Evolutionary conservation across 345 rosid genomes (phyloP).

Genomic region (Citrus sinensis): DVS_A1.0 CM039163.1:47891501-47892000

Average conservation of each 20-base stretch:
- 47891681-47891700: background rate
- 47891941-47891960: background rate
- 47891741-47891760: background rate
- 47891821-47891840: background rate
- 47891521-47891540: background rate
- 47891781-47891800: too few species aligned
- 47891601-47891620: background rate
- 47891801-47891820: background rate
- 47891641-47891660: background rate
- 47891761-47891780: background rate
- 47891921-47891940: background rate
- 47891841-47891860: background rate
- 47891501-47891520: background rate
- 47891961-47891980: background rate
- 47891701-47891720: background rate
- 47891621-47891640: background rate
- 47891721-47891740: background rate
- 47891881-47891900: background rate
- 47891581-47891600: background rate
- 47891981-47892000: background rate
- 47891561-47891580: background rate
- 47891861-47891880: background rate
- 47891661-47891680: background rate
- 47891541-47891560: background rate
- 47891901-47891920: background rate